Conservation (phyloP, 768 basidiomycete genomes). For the Leccinum uliginosum region DNA sequence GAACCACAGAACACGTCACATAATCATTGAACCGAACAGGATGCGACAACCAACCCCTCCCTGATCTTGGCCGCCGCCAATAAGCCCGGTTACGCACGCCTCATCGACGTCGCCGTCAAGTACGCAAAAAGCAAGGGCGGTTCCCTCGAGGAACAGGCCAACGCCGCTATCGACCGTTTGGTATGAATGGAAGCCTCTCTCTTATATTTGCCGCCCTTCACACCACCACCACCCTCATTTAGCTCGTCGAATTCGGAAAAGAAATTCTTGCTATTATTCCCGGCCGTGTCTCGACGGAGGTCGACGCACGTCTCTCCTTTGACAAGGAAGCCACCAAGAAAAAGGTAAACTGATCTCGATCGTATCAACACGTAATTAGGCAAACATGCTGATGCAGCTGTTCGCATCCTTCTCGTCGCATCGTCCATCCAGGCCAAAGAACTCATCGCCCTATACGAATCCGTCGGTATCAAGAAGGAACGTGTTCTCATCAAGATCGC, state of each 20-base stretch:
- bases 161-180: slow-evolving; percentile 83
- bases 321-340: slow-evolving; percentile 90
- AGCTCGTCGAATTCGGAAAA: slow-evolving; percentile 98
- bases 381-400: slow-evolving; percentile 5
- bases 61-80: slow-evolving; percentile 90
- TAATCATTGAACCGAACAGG: slow-evolving; percentile 41
- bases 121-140: slow-evolving; percentile 81
- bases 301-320: slow-evolving; percentile 96
- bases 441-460: slow-evolving; percentile 91
- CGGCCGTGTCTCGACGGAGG: slow-evolving; percentile 98
- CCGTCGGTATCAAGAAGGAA: slow-evolving; percentile 89
- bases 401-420: slow-evolving; percentile 6
- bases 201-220: slow-evolving; percentile 9
- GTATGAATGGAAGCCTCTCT: slow-evolving; percentile 42
- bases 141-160: slow-evolving; percentile 66
- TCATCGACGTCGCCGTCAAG: slow-evolving; percentile 72
- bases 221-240: slow-evolving; percentile 16
- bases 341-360: slow-evolving; percentile 49
- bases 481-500: slow-evolving; percentile 99
- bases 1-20: neutral
- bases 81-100: slow-evolving; percentile 77
- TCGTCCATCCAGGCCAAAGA: slow-evolving; percentile 55
- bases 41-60: slow-evolving; percentile 98
- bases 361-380: slow-evolving; percentile 21
- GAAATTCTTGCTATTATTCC: slow-evolving; percentile 95